Percentiles rank a stretch among this genome's conserved stretches.
Conservation (phyloP, 1,139 yeast genomes). For the Protomyces arabidopsidicola region DNA sequence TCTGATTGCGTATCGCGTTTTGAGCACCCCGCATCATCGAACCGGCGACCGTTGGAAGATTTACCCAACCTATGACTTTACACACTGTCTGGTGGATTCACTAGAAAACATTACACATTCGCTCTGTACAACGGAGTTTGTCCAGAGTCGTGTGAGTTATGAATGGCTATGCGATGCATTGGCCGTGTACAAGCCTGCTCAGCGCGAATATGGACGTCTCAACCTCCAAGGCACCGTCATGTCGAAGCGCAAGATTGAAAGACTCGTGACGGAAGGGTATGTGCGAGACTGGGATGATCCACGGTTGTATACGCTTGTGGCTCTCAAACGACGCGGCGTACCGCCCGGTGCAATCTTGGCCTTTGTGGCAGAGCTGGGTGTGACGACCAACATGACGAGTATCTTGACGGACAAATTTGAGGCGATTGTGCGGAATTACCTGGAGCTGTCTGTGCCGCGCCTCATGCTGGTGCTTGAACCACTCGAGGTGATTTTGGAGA, state of each 20-base stretch:
- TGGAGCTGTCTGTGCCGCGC: slow-evolving; percentile 91
- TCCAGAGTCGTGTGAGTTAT: slow-evolving; percentile 84
- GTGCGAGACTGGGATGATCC: slow-evolving; percentile 99
- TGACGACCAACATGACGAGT: slow-evolving; percentile 85
- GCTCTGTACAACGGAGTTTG: slow-evolving; percentile 46
- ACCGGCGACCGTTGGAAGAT: slow-evolving; percentile 97
- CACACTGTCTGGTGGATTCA: slow-evolving; percentile 97
- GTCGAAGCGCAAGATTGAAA: slow-evolving; percentile 93
- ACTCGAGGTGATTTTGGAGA: slow-evolving; percentile 73
- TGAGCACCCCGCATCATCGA: slow-evolving; percentile 88
- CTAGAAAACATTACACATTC: slow-evolving; percentile 74
- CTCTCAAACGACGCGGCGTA: slow-evolving; percentile 92
- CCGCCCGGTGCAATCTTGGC: slow-evolving; percentile 98
- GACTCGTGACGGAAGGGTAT: slow-evolving; percentile 69
- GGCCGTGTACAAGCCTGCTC: slow-evolving; percentile 95
- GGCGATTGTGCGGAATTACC: slow-evolving; percentile 74
- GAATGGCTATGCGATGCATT: slow-evolving; percentile 98
- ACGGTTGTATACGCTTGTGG: slow-evolving; percentile 88
- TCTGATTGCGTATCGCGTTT: slow-evolving; percentile 93
- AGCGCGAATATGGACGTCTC: slow-evolving; percentile 95
- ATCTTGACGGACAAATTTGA: slow-evolving; percentile 89
- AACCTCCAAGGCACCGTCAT: slow-evolving; percentile 90
- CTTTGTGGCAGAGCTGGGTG: slow-evolving; percentile 92
- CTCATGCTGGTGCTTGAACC: slow-evolving; percentile 92
- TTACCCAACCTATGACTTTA: slow-evolving; percentile 96